Evolutionary conservation across 257 asterid species (phyloP).

Genomic region (Petunia secreta): DNA sequence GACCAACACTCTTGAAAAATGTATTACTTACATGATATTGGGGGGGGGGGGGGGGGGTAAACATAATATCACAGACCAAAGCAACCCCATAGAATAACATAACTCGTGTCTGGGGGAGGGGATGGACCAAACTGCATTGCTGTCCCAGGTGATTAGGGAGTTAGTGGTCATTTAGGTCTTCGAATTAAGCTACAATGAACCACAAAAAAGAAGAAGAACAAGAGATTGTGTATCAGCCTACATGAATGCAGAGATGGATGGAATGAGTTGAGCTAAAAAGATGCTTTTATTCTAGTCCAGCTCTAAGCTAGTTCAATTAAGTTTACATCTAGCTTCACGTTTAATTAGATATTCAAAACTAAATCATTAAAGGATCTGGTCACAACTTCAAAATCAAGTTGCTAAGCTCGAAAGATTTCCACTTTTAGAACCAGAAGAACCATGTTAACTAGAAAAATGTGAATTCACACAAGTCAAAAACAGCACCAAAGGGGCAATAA

Average conservation of each 20-base stretch:
- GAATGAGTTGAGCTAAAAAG: background rate
- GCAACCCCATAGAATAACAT: too few species aligned
- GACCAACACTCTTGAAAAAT: too few species aligned
- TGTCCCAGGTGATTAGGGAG: background rate
- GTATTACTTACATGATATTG: too few species aligned
- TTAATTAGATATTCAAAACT: background rate
- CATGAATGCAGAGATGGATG: background rate
- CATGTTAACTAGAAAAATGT: background rate
- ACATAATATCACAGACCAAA: too few species aligned
- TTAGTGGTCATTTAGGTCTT: background rate
- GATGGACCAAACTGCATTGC: background rate
- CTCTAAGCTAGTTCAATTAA: background rate
- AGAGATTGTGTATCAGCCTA: background rate
- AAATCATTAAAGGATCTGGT: background rate
- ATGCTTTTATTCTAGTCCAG: background rate
- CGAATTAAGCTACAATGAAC: background rate
- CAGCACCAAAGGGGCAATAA: background rate
- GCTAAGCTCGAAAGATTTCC: background rate
- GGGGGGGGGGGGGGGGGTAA: too few species aligned
- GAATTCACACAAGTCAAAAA: background rate
- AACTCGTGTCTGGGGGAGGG: too few species aligned
- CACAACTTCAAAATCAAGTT: background rate
- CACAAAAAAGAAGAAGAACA: background rate
- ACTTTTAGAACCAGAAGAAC: background rate
- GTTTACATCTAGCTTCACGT: constrained; percentile 1